Evolutionary conservation across 176 grass and related monocot genomes (phyloP).

Genomic region (Eleusine coracana): DNA sequence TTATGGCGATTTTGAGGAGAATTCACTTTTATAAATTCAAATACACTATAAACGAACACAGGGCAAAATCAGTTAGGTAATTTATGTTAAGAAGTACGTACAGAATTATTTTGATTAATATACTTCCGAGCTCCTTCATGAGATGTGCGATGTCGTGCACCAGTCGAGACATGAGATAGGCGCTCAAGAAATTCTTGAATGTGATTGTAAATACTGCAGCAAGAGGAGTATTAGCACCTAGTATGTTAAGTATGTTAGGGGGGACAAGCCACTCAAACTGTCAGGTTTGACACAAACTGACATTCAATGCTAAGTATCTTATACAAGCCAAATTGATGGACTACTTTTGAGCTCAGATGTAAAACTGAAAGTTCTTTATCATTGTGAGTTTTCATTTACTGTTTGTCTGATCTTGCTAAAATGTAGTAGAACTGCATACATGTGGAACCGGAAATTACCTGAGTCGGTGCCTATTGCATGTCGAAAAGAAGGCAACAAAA

Average conservation of each 20-base stretch:
- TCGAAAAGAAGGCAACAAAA: constrained; percentile 89
- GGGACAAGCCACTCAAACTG: constrained; percentile 9
- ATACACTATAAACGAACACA: constrained; percentile 2
- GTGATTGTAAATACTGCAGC: constrained; percentile 88
- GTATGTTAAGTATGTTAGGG: background rate
- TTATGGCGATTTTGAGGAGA: background rate
- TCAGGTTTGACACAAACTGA: background rate
- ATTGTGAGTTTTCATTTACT: constrained; percentile 22
- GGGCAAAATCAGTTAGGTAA: background rate
- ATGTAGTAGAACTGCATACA: constrained; percentile 9
- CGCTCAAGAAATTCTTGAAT: constrained; percentile 57
- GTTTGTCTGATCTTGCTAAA: background rate
- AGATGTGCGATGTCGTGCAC: constrained; percentile 21
- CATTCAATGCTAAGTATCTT: background rate
- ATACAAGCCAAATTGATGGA: constrained; percentile 6
- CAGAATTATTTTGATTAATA: constrained; percentile 45
- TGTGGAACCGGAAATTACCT: constrained; percentile 53
- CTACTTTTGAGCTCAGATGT: background rate
- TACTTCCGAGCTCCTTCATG: constrained; percentile 46
- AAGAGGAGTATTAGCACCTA: constrained; percentile 30
- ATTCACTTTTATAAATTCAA: background rate
- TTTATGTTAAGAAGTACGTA: constrained; percentile 47
- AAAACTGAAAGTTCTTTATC: background rate
- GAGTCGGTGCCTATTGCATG: constrained; percentile 94
- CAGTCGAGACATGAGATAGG: constrained; percentile 46